Evolutionary conservation across 257 asterid species (phyloP).

Genomic region (Linderniella brevidens): DNA sequence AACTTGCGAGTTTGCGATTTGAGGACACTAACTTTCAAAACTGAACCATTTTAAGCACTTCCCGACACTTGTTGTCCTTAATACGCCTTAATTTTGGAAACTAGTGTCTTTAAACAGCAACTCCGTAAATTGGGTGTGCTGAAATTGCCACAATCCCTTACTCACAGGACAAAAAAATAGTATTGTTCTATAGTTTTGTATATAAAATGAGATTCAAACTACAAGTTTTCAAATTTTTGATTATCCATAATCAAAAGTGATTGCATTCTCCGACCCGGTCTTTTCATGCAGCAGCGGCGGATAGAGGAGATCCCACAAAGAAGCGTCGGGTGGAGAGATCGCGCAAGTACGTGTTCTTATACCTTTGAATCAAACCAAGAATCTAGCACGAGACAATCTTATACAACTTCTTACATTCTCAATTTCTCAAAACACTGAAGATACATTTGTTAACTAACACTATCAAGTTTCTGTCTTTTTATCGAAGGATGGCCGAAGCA

Average conservation of each 20-base stretch:
- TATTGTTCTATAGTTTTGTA: no score
- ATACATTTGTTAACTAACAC: not conserved
- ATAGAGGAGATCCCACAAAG: conserved; percentile 79
- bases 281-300: conserved; percentile 25
- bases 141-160: no score
- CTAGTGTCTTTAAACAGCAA: no score
- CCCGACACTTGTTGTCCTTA: no score
- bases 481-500: conserved; percentile 91
- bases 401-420: not conserved
- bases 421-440: no score
- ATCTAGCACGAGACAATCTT: not conserved
- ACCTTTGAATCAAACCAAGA: not conserved
- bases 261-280: not conserved
- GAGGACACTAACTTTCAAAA: no score
- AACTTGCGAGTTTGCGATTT: no score
- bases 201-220: conserved; percentile 3
- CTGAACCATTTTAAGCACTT: no score
- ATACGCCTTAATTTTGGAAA: no score
- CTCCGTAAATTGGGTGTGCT: no score
- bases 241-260: not conserved
- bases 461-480: conserved; percentile 1
- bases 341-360: conserved; percentile 38
- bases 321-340: conserved; percentile 83
- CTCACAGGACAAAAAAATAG: no score
- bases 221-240: no score